These are phyloP conservation scores for Tylopilus vinaceipallidus DNA, from an alignment of 768 basidiomycete genomes.

Conservation along the genomic window DNA sequence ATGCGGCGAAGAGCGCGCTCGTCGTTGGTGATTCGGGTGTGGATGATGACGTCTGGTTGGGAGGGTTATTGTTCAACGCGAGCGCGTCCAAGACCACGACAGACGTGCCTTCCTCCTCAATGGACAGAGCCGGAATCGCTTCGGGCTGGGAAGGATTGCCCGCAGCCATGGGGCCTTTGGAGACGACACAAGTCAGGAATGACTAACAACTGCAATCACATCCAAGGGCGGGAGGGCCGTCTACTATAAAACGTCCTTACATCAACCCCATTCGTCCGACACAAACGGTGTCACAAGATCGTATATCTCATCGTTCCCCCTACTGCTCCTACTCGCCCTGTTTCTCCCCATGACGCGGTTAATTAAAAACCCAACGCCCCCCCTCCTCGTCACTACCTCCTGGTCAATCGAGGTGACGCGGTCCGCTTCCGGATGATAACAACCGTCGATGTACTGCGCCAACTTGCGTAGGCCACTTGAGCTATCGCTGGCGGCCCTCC, in stretches of 20 bases:
- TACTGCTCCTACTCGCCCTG: constrained; percentile 45
- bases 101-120: constrained; percentile 61
- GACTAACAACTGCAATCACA: no score
- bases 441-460: constrained; percentile 64
- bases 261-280: constrained; percentile 69
- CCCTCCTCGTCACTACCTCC: constrained; percentile 38
- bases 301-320: constrained; percentile 75
- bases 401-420: constrained; percentile 26
- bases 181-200: no score
- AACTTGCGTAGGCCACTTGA: constrained; percentile 62
- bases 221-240: no score
- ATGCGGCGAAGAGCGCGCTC: constrained; percentile 76
- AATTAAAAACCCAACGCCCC: constrained; percentile 52
- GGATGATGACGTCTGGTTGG: constrained; percentile 68
- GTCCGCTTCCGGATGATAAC: constrained; percentile 53
- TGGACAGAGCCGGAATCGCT: constrained; percentile 43
- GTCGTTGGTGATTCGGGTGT: constrained; percentile 78
- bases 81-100: constrained; percentile 9
- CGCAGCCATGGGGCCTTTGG: not conserved
- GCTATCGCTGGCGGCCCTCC: constrained; percentile 56
- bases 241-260: not conserved
- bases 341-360: constrained; percentile 58
- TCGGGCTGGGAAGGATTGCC: constrained; percentile 9
- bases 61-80: constrained; percentile 7
- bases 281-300: constrained; percentile 83